Conservation (phyloP, 495 filamentous ascomycete species). For the Penicillium turbatum region DNA sequence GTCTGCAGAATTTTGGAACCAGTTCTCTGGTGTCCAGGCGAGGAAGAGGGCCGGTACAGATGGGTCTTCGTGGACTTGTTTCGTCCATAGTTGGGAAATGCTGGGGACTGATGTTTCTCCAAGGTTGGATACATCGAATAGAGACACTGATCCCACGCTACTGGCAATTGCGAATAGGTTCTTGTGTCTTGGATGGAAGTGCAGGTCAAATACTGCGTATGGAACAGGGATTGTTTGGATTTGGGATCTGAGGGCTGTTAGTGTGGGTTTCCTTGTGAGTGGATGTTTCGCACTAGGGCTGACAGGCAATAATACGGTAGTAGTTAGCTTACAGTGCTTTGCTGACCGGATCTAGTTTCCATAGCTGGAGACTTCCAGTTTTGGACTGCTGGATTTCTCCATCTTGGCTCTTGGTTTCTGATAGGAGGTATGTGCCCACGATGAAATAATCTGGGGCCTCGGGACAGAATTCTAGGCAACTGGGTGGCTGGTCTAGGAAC, state of each 20-base stretch:
- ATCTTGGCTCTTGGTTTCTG: slow-evolving; percentile 41
- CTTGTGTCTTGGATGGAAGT: slow-evolving; percentile 62
- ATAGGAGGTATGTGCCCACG: slow-evolving; percentile 81
- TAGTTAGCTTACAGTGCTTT: slow-evolving; percentile 45
- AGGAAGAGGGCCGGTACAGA: slow-evolving; percentile 65
- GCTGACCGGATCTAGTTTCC: slow-evolving; percentile 45
- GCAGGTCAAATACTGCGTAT: slow-evolving; percentile 79
- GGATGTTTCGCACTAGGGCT: neutral
- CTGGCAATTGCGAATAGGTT: slow-evolving; percentile 63
- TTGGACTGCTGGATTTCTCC: slow-evolving; percentile 50
- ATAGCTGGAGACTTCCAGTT: slow-evolving; percentile 68
- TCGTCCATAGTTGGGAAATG: slow-evolving; percentile 35
- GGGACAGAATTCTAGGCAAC: slow-evolving; percentile 80
- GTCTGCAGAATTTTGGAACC: slow-evolving; percentile 37
- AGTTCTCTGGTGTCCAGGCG: slow-evolving; percentile 59
- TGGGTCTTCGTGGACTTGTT: slow-evolving; percentile 41
- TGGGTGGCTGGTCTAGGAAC: slow-evolving; percentile 61
- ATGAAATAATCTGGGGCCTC: slow-evolving; percentile 61
- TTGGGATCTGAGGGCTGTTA: slow-evolving; percentile 24
- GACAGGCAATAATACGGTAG: neutral
- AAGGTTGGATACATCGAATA: slow-evolving; percentile 48
- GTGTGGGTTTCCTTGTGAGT: neutral
- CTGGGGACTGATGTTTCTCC: slow-evolving; percentile 6
- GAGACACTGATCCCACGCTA: slow-evolving; percentile 62
- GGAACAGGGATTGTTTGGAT: slow-evolving; percentile 49